Conservation (phyloP, 805 yeast genomes). For the Kodamaea lidongshanica region DNA sequence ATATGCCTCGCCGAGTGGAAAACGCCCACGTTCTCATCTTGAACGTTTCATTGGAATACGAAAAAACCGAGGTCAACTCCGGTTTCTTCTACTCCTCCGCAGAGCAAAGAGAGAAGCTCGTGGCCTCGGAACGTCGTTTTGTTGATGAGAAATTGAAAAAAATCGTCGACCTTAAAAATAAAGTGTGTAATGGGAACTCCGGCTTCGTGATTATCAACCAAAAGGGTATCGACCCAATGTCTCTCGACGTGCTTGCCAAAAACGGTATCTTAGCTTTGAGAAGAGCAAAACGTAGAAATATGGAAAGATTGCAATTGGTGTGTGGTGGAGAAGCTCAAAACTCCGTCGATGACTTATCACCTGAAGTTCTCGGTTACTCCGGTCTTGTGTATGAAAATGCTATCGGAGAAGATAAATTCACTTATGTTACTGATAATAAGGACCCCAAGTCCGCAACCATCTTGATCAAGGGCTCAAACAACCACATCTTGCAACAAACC, state of each 20-base stretch:
- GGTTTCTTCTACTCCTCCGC: conserved; percentile 93
- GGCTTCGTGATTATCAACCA: conserved; percentile 95
- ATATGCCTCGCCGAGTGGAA: conserved; percentile 85
- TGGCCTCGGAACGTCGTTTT: conserved; percentile 86
- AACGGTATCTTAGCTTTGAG: conserved; percentile 90
- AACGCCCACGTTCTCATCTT: conserved; percentile 82
- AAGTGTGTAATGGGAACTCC: conserved; percentile 72
- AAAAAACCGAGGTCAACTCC: conserved; percentile 94
- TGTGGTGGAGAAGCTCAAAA: conserved; percentile 98
- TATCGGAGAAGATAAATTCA: conserved; percentile 95
- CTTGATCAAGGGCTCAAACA: conserved; percentile 88
- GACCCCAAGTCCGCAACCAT: conserved; percentile 91
- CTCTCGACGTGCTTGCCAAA: conserved; percentile 87
- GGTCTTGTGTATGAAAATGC: conserved; percentile 89
- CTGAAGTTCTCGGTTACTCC: conserved; percentile 76
- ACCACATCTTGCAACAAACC: conserved; percentile 82
- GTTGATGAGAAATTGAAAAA: conserved; percentile 90
- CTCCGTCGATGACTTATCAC: conserved; percentile 86
- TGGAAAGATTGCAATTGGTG: conserved; percentile 95
- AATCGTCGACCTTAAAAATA: conserved; percentile 87
- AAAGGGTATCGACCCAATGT: conserved; percentile 98
- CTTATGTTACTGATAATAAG: conserved; percentile 84
- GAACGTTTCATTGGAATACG: conserved; percentile 93
- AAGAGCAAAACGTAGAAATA: conserved; percentile 97
- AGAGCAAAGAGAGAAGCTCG: conserved; percentile 92